phyloP scores from a whole-genome alignment of 2,329 filamentous ascomycete species.

The Penicillium sclerotiorum region DNA sequence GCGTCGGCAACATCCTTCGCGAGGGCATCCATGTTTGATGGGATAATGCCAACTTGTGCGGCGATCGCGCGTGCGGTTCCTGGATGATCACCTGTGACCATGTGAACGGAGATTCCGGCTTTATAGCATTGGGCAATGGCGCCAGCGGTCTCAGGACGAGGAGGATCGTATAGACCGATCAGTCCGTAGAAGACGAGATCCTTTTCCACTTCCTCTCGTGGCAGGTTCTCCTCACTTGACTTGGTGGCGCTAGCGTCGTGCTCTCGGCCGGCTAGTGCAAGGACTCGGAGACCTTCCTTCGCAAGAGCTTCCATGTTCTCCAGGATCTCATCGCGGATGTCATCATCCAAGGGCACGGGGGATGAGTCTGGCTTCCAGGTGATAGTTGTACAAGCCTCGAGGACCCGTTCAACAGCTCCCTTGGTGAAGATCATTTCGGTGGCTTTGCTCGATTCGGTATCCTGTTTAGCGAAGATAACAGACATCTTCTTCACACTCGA shows the following conservation, averaged over 20 bases:
- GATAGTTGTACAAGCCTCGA: constrained; percentile 63
- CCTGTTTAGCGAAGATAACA: constrained; percentile 59
- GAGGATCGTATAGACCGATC: constrained; percentile 83
- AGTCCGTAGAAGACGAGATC: constrained; percentile 76
- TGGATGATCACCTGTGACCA: constrained; percentile 82
- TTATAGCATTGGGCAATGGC: constrained; percentile 71
- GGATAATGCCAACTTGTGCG: constrained; percentile 75
- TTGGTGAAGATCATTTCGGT: constrained; percentile 44
- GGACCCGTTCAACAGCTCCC: constrained; percentile 67
- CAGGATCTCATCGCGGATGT: constrained; percentile 60
- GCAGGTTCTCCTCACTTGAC: constrained; percentile 23
- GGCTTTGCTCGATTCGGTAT: constrained; percentile 20
- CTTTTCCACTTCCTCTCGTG: constrained; percentile 65
- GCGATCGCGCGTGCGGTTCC: constrained; percentile 79
- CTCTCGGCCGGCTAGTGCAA: constrained; percentile 61
- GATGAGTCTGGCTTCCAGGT: constrained; percentile 44
- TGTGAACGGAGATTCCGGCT: constrained; percentile 78
- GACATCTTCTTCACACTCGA: constrained; percentile 78
- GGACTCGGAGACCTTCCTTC: constrained; percentile 67
- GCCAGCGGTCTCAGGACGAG: constrained; percentile 74
- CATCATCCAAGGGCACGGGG: constrained; percentile 53
- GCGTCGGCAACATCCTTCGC: constrained; percentile 65
- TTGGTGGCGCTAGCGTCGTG: constrained; percentile 12
- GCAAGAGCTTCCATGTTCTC: constrained; percentile 70
- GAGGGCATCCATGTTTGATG: constrained; percentile 61